A percentile compares a stretch with the other conserved stretches of the same genome.
phyloP scores from a whole-genome alignment of 176 grass and related monocot genomes.

The Neostapfia colusana region DNA sequence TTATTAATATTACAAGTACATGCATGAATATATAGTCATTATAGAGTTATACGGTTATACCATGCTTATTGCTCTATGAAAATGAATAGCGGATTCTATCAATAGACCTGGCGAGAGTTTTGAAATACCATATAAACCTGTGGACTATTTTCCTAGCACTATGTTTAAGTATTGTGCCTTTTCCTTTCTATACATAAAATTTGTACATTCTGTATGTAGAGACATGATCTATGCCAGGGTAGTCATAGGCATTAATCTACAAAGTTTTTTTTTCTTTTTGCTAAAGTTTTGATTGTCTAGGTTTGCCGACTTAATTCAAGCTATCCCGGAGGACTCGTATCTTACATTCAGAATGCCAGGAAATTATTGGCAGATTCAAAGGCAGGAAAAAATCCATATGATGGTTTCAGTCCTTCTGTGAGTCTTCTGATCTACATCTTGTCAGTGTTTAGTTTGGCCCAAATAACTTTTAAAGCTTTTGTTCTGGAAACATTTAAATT shows the following conservation, averaged over 20 bases:
- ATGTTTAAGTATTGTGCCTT: not conserved
- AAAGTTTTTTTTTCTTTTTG: not conserved
- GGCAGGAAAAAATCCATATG: constrained; percentile 85
- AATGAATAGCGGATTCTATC: not conserved
- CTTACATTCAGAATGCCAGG: constrained; percentile 85
- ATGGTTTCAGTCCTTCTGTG: constrained; percentile 87
- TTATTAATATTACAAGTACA: not conserved
- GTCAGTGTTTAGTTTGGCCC: not conserved
- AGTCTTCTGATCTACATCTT: constrained; percentile 24
- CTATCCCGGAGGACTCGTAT: constrained; percentile 78
- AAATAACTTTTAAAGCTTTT: not conserved
- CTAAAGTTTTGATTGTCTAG: constrained; percentile 31
- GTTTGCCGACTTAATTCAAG: constrained; percentile 70
- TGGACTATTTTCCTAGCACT: not conserved
- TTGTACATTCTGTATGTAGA: not conserved
- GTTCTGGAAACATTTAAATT: constrained; percentile 4
- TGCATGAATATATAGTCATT: not conserved
- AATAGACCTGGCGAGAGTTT: not conserved
- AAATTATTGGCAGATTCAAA: constrained; percentile 89
- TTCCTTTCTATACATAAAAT: not conserved
- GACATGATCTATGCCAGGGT: not conserved
- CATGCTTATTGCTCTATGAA: constrained; percentile 8
- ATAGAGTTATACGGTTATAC: not conserved
- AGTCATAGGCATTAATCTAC: not conserved
- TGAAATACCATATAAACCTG: not conserved